Conservation (phyloP, 495 filamentous ascomycete species). For the Talaromyces thailandensis region DNA sequence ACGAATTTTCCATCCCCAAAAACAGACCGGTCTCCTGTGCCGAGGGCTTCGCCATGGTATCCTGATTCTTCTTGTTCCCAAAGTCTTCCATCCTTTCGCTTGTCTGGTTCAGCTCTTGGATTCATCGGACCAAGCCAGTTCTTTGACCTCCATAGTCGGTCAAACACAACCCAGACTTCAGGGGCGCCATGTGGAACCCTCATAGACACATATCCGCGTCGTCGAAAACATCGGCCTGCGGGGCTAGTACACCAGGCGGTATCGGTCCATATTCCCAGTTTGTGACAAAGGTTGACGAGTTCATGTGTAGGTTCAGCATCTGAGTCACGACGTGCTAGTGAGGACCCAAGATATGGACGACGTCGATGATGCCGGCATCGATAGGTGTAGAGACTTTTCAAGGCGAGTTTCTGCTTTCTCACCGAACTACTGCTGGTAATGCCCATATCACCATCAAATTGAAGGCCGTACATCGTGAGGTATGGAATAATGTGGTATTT, state of each 20-base stretch:
- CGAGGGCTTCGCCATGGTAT: conserved; percentile 46
- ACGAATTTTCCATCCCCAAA: conserved; percentile 45
- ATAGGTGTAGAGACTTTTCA: conserved; percentile 54
- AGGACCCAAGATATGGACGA: conserved; percentile 48
- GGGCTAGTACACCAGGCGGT: conserved; percentile 57
- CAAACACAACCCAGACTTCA: conserved; percentile 58
- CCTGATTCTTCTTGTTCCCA: conserved; percentile 53
- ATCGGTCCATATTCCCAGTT: conserved; percentile 54
- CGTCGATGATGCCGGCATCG: conserved; percentile 53
- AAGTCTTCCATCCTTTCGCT: conserved; percentile 36
- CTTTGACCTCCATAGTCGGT: conserved; percentile 51
- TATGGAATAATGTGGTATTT: conserved; percentile 58
- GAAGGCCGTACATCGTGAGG: conserved; percentile 39
- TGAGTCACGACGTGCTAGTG: conserved; percentile 46
- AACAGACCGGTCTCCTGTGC: conserved; percentile 30
- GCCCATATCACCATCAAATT: conserved; percentile 35
- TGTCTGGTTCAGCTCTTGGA: conserved; percentile 12
- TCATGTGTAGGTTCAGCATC: conserved; percentile 56
- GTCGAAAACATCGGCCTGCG: conserved; percentile 46
- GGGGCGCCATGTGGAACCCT: conserved; percentile 41
- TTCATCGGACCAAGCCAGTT: conserved; percentile 46
- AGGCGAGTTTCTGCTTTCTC: conserved; percentile 31
- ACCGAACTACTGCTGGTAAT: conserved; percentile 23
- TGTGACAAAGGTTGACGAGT: conserved; percentile 51
- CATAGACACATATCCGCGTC: conserved; percentile 49